Evolutionary conservation across 2,329 filamentous ascomycete species (phyloP), one percentile per base, ranked within the genome.

Genomic region (Lachnellula hyalina): DNA sequence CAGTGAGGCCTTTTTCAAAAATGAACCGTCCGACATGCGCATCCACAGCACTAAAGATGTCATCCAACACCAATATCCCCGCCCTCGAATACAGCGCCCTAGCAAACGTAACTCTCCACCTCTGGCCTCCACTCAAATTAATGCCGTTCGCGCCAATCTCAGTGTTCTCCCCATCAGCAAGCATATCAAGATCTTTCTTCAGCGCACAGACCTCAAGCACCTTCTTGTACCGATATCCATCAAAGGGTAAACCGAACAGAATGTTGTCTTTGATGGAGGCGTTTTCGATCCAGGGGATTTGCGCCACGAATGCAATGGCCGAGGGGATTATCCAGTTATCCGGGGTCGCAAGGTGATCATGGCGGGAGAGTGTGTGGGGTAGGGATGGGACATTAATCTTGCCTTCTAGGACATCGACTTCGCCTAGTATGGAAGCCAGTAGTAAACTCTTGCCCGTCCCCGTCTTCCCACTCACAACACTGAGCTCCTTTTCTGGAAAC

Each of bases 261-360:
- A 94, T 87, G 62, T 94, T 95, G 45, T 90, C 84, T 53, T 80
- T 83, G 58, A 95, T 84, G 5, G 83, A 87, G 0, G 86, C 87
- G 63, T 92, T 93, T 66, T 93, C 89, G 48, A 94, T 89, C 89
- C 89, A 94, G 0, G 89, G 89, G 7, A 87, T 90, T 66, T 92
- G 62, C 1, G 86, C 82, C 35, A 92, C 86, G 62, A 85, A 93
- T 0, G 89, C 89, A 47, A 91, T 79, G 1, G 86, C 80, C 2
- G 79, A 78, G 7, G 84, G 79, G 15, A 90, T 77, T 45, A 87
- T 83, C 88, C 88, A 91, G 61, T 89, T 75, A 3, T 70, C 70
- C 47, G 65, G 72, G 14, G 72, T 86, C 2, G 87, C 87, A 58
- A 83, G 80, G 51, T 72, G 68, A 62, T 89, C 85, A 58, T 80